Base-by-base conservation (phyloP, 192 early-diverging fungal species). In the Chytriomyces sp. region DNA sequence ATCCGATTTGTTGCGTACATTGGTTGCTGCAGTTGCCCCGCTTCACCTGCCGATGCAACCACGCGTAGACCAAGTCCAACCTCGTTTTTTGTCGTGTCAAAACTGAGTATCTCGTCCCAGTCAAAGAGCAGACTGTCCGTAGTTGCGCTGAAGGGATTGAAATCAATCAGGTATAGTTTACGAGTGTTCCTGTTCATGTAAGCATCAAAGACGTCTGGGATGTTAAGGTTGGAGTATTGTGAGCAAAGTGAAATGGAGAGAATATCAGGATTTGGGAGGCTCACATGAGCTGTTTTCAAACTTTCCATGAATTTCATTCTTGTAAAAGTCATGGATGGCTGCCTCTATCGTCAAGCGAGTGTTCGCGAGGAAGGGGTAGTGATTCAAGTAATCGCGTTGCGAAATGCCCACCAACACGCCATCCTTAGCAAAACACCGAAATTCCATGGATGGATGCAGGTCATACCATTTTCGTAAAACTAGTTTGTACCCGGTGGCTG, bases 391-490 rank as follows among this genome's bases (percentile, higher is more conserved):
- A 76, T 99, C 96, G 4, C 95, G 80, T 65, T 99, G 96, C 26
- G 88, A 90, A 8, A 96, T 83, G 87, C 89, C 96, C 54, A 95
- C 63, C 2, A 99, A 62, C 34, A 83, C 66, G 7, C 81, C 71
- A 32, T 90, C 75, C 57, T 81, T 81, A 33, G 98, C 94, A 90
- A 98, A 99, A 70, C 95, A 95, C 26, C 98, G 80, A 77, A 98
- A 99, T 79, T 97, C 93, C 91, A 96, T 91, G 0, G 96, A 93
- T 2, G 96, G 94, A 25, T 88, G 67, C 26, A 98, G 73, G 62
- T 95, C 91, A 71, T 90, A 89, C 95, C 96, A 98, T 73, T 97
- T 89, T 33, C 94, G 79, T 25, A 99, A 82, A 28, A 96, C 89
- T 36, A 99, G 85, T 25, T 93, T 81, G 53, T 85, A 84, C 0